Base-by-base conservation (phyloP, 352 stramenopile genomes). In the Globisporangium lucens region DNA sequence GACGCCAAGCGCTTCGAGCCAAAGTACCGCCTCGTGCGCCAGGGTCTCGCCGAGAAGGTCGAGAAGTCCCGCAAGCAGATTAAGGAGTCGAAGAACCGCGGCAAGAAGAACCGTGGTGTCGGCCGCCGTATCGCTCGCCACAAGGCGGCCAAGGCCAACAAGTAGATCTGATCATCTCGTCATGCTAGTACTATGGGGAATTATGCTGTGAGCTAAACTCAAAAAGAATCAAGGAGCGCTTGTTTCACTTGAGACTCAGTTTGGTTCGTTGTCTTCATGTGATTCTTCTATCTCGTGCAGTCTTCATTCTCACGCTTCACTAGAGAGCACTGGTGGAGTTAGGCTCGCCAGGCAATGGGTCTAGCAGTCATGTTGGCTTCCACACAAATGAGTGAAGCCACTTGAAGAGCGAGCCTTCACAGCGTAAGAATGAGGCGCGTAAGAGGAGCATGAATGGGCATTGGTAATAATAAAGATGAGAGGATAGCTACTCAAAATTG, bases 1-100 rank as follows among this genome's bases (percentile, higher is more conserved):
- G 95, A 98, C 68, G 91, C 96, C 67, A 98, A 98, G 79, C 98
- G 99, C 75, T 99, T 99, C 78, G 97, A 99, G 82, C 97, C 97
- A 53, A 99, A 99, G 87, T 97, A 99, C 90, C 89, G 97, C 75
- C 85, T 99, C 64, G 87, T 99, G 55, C 93, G 91, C 74, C 87
- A 96, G 77, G 89, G 89, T 69, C 82, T 96, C 64, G 75, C 85
- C 47, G 89, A 98, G 66, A 98, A 98, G 89, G 97, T 98, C 70
- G 97, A 99, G 82, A 97, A 85, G 68, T 99, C 94, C 66, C 90
- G 97, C 73, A 99, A 99, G 91, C 96, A 98, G 78, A 99, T 99
- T 85, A 99, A 99, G 94, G 97, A 99, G 81, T 89, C 93, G 72
- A 99, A 99, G 95, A 99, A 99, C 89, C 96, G 97, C 69, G 93